These are phyloP conservation scores for Sporothrix brasiliensis DNA, from an alignment of 2,329 filamentous ascomycete genomes.

Conservation along the genomic window DNA sequence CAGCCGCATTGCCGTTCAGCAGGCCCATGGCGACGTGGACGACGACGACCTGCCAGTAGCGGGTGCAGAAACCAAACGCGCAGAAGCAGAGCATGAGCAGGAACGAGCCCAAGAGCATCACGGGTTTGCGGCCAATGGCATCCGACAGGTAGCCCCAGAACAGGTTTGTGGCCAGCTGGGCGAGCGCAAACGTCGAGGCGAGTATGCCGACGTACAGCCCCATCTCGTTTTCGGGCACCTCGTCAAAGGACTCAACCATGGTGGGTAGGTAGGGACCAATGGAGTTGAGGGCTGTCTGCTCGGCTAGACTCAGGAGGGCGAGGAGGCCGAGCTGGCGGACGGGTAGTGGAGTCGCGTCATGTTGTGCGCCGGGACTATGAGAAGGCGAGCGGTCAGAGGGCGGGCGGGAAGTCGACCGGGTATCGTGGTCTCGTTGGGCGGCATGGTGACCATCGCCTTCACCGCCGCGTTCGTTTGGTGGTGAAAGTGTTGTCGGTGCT, in stretches of 20 bases:
- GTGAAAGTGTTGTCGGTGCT: not conserved
- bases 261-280: conserved; percentile 93
- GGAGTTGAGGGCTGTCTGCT: conserved; percentile 96
- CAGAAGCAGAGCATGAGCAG: conserved; percentile 79
- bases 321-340: conserved; percentile 80
- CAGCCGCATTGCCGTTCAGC: conserved; percentile 91
- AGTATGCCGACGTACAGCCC: conserved; percentile 89
- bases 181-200: conserved; percentile 87
- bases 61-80: conserved; percentile 82
- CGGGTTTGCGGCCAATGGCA: conserved; percentile 76
- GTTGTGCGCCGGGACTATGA: conserved; percentile 16
- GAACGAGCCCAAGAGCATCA: conserved; percentile 80
- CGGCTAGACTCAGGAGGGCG: conserved; percentile 84
- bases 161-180: conserved; percentile 90
- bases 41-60: conserved; percentile 79
- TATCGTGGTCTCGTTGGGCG: too few species aligned
- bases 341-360: conserved; percentile 68
- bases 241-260: conserved; percentile 86
- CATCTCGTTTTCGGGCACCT: conserved; percentile 69
- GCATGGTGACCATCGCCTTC: conserved; percentile 34
- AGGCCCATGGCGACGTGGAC: conserved; percentile 90
- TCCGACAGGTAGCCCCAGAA: conserved; percentile 87
- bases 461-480: not conserved
- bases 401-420: conserved; percentile 20
- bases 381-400: conserved; percentile 2